A percentile compares a stretch with the other conserved stretches of the same genome.
Evolutionary conservation across 352 stramenopile species (phyloP).

Genomic region (Globisporangium paddicum): DNA sequence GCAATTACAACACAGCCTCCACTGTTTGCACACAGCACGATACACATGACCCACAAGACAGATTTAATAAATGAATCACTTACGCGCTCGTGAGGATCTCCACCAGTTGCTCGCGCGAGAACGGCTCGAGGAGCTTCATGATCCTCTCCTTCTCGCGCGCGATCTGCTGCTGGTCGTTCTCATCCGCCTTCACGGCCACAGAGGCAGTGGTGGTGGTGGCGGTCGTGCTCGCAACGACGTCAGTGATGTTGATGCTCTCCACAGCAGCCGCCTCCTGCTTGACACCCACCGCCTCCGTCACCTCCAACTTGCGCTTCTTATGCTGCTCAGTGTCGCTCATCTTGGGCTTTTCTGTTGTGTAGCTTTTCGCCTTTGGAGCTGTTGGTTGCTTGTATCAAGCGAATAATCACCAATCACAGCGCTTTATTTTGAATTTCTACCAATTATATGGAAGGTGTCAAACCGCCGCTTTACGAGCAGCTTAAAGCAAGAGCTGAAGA

Average conservation of each 20-base stretch:
- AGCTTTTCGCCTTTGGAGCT: slow-evolving; percentile 4
- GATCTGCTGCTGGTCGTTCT: slow-evolving; percentile 11
- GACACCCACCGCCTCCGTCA: neutral
- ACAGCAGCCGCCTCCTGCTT: neutral
- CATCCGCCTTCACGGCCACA: neutral
- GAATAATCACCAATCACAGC: no score
- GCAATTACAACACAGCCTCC: neutral
- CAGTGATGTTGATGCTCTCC: neutral
- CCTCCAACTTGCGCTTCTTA: slow-evolving; percentile 42
- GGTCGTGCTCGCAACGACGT: slow-evolving; percentile 4
- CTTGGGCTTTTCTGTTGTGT: neutral
- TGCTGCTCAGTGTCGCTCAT: slow-evolving; percentile 24
- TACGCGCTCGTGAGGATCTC: slow-evolving; percentile 71
- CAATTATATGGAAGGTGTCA: no score
- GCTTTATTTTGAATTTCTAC: neutral
- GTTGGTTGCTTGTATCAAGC: neutral
- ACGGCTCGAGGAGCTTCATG: slow-evolving; percentile 43
- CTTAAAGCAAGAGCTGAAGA: slow-evolving; percentile 1
- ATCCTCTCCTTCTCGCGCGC: slow-evolving; percentile 22
- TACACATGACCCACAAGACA: slow-evolving; percentile 1
- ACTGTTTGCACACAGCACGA: slow-evolving; percentile 1
- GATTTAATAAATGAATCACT: slow-evolving; percentile 14
- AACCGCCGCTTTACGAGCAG: neutral
- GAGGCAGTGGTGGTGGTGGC: neutral
- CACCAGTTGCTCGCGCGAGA: slow-evolving; percentile 56